Evolutionary conservation across 768 basidiomycete genomes (phyloP), one percentile per base, ranked within the genome.

Genomic region (Panellus pusillus): DNA sequence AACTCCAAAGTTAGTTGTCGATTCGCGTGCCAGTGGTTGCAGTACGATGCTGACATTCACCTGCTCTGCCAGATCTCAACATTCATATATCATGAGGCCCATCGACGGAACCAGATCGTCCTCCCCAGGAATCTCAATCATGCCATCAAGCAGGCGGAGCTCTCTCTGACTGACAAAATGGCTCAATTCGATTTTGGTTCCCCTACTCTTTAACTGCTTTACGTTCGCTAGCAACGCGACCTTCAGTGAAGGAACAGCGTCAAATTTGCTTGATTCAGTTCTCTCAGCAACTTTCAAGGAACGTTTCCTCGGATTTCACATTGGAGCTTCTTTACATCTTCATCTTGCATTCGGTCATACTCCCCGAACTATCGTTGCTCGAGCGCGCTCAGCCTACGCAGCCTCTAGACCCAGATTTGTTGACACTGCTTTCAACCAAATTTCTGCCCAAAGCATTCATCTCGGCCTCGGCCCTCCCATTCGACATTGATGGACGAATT

Each of bases 401-500:
- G 27, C 41, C 54, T 6, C 62, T 79, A 38, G 28, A 60, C 28
- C 44, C 56, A 4, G 36, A 57, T 13, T 68, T 83, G 44, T 61
- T 56, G 11, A 45, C 44, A 15, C 54, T 67, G n/a, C 60, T 84
- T 6, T 19, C 61, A 4, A 54, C 68, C 1, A 29, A 57, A 0
- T 80, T 85, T 60, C 62, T 86, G 1, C 78, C 79, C 0, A 43
- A 41, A 0, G 51, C 75, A 4, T 73, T 81, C 55, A 55, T 67
- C 9, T 57, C 61, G 0, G 61, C 73, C 1, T 51, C 63, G 7
- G 50, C 54, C 27, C 50, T 62, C 36, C 58, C 67, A 36, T 55
- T 78, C n/a, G 79, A 83, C 48, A 47, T 86, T 6, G 86, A 87
- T 58, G 79, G 79, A 13, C 70, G 75, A 32, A 65, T 85, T 9